These are phyloP conservation scores for Penicillium canariense DNA, from an alignment of 495 filamentous ascomycete species.

Conservation along the genomic window DNA sequence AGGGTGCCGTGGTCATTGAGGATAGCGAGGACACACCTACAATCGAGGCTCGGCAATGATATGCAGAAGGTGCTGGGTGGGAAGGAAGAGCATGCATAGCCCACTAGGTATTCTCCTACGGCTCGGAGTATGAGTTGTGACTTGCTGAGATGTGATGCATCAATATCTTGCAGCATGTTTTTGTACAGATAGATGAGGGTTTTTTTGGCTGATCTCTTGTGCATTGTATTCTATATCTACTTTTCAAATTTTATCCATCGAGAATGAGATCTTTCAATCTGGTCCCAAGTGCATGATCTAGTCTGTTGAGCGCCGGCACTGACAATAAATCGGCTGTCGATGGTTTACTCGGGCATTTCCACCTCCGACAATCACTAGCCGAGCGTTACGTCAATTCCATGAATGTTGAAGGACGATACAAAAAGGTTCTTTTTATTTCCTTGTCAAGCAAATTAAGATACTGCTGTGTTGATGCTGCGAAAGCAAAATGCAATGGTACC, in stretches of 20 bases:
- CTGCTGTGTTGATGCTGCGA: too few relatives aligned
- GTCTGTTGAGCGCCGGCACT: neutral
- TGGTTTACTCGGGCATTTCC: too few relatives aligned
- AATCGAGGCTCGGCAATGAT: slow-evolving; percentile 30
- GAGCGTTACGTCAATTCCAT: too few relatives aligned
- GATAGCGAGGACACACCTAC: slow-evolving; percentile 22
- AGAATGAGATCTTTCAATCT: neutral
- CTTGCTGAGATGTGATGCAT: slow-evolving; percentile 19
- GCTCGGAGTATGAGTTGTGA: neutral
- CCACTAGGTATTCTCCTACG: neutral
- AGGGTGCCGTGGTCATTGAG: slow-evolving; percentile 42
- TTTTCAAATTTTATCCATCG: slow-evolving; percentile 7
- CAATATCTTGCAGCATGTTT: slow-evolving; percentile 24
- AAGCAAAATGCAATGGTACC: too few relatives aligned
- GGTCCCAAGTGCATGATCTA: neutral
- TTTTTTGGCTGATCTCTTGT: slow-evolving; percentile 27
- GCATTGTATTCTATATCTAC: slow-evolving; percentile 41
- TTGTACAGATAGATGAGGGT: slow-evolving; percentile 43
- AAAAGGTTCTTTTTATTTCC: too few relatives aligned
- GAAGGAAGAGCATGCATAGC: neutral
- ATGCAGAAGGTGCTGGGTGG: neutral
- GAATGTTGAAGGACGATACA: too few relatives aligned
- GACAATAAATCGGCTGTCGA: neutral
- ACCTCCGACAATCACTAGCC: too few relatives aligned
- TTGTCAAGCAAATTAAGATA: too few relatives aligned